Percentiles rank a stretch among this genome's conserved stretches.
phyloP scores from a whole-genome alignment of 2,329 filamentous ascomycete species.

The Penicillium nordicum region DNA sequence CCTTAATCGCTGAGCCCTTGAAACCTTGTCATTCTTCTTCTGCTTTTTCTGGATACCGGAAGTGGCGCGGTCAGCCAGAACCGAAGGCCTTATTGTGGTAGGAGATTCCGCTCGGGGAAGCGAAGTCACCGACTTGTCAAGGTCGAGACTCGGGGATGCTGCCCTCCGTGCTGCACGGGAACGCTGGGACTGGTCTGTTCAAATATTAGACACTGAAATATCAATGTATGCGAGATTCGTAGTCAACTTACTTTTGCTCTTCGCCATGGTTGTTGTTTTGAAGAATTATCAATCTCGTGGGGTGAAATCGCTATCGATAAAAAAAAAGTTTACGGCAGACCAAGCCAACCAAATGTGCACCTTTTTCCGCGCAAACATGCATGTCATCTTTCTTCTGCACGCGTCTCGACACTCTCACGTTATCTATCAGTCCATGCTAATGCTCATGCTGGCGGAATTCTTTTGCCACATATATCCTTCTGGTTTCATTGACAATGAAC shows the following conservation, averaged over 20 bases:
- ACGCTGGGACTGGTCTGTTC: constrained; percentile 50
- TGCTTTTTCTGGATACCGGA: constrained; percentile 55
- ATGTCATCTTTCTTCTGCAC: neutral
- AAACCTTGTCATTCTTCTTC: constrained; percentile 46
- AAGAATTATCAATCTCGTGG: constrained; percentile 26
- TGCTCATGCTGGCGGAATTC: constrained; percentile 15
- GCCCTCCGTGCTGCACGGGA: constrained; percentile 59
- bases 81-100: constrained; percentile 41
- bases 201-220: constrained; percentile 8
- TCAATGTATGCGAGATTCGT: neutral
- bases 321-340: constrained; percentile 32
- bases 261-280: constrained; percentile 36
- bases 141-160: constrained; percentile 52
- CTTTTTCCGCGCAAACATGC: constrained; percentile 1
- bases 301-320: constrained; percentile 37
- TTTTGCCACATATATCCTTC: constrained; percentile 22
- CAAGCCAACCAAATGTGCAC: constrained; percentile 27
- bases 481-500: constrained; percentile 34
- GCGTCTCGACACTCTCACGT: neutral
- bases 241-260: constrained; percentile 33
- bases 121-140: constrained; percentile 50
- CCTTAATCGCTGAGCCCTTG: constrained; percentile 52
- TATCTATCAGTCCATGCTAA: neutral
- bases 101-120: constrained; percentile 42
- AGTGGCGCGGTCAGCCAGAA: constrained; percentile 49